Evolutionary conservation across 768 basidiomycete genomes (phyloP), one percentile per base, ranked within the genome.

Genomic region (Mrakia blollopis): DNA sequence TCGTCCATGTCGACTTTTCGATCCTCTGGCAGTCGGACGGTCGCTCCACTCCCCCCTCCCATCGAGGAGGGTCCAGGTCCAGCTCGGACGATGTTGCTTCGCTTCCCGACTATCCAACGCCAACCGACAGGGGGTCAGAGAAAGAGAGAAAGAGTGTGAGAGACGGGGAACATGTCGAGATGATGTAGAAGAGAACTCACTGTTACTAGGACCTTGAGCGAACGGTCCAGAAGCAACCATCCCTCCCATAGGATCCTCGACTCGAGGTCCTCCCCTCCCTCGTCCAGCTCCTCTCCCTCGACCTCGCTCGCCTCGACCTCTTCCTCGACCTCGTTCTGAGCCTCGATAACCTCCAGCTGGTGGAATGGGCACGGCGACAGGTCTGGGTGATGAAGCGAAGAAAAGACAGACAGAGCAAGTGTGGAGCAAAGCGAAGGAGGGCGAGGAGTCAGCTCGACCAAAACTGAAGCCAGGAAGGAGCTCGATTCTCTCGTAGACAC

Each of bases 11-110:
- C 50, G n/a, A 67, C 72, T 37, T 78, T 78, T 25, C 77, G 73
- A 57, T 78, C 77, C 63, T 78, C 77, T 11, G 77, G 77, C 5
- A 78, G 69, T 39, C 57, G 60, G 73, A 69, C 67, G 35, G 30
- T 72, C 16, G 28, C 54, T 30, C 30, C 52, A 52, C 47, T 30
- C 13, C 30, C 16, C 1, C 50, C 52, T n/a, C 21, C 23, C n/a
- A 52, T 18, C 47, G 54, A 52, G 9, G 50, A 41, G 10, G 67
- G 47, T 41, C 65, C 30, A 60, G 67, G 73, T 0, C 73, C 77
- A 21, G 77, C 69, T 25, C 77, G 50, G 32, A 78, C 69, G 28
- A 70, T 35, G 57, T 73, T 60, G 72, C 57, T 39, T 25, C 37
- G 72, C 32, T n/a, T n/a, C 28, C 44, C 41, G 50, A 60, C 30